These are phyloP conservation scores for Vigna mungo DNA, from an alignment of 306 rosid genomes.

Conservation along the genomic window DNA sequence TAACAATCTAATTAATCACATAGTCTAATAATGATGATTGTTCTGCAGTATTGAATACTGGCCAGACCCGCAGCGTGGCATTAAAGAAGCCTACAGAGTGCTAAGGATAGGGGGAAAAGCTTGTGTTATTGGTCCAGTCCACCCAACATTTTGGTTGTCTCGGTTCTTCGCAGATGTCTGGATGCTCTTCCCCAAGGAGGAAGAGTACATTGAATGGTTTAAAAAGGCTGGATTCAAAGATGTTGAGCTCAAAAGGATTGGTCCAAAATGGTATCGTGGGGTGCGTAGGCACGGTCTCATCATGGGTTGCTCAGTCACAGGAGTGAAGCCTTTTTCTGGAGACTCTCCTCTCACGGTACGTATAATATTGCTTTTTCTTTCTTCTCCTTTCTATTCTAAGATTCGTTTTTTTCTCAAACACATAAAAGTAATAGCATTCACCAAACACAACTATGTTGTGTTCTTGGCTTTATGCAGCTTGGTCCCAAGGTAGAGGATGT, in stretches of 20 bases:
- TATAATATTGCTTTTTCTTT: background rate
- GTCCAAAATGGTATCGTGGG: slow-evolving; percentile 33
- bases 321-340: slow-evolving; percentile 26
- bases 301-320: slow-evolving; percentile 33
- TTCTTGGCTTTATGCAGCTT: slow-evolving; percentile 58
- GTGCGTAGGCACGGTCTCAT: slow-evolving; percentile 30
- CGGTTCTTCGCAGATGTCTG: slow-evolving; percentile 29
- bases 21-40: background rate
- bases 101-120: slow-evolving; percentile 22
- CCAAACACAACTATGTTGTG: background rate
- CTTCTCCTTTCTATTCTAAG: slow-evolving; percentile 2
- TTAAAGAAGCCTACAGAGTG: slow-evolving; percentile 31
- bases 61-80: slow-evolving; percentile 29
- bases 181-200: slow-evolving; percentile 29
- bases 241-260: slow-evolving; percentile 23
- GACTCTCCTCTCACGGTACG: slow-evolving; percentile 24
- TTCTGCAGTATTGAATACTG: slow-evolving; percentile 29
- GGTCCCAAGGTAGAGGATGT: slow-evolving; percentile 86
- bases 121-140: slow-evolving; percentile 20
- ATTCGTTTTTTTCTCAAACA: background rate
- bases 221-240: slow-evolving; percentile 33
- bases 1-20: too few relatives aligned
- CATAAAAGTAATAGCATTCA: too few relatives aligned
- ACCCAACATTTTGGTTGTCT: slow-evolving; percentile 33
- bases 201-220: slow-evolving; percentile 30